Percentiles rank a stretch among this genome's conserved stretches.
These are phyloP conservation scores for Cotoneaster glaucophyllus DNA, from an alignment of 306 rosid species.

Conservation along the genomic window DNA sequence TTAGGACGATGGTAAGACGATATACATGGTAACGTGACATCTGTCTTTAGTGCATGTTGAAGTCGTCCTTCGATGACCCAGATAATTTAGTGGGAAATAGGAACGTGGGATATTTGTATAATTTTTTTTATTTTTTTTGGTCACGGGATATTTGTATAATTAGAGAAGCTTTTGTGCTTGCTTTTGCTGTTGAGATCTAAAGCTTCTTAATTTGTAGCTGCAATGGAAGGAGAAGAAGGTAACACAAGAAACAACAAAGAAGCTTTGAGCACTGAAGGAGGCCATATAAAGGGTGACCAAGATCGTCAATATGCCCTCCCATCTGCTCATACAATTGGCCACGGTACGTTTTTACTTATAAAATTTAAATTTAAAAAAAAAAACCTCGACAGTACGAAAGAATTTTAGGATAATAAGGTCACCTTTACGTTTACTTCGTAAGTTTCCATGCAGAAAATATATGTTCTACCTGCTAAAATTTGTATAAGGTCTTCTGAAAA, in stretches of 20 bases:
- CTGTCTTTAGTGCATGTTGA: background rate
- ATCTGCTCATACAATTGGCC: conserved; percentile 48
- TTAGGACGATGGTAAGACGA: background rate
- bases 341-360: conserved; percentile 20
- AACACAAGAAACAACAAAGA: background rate
- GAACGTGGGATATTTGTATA: background rate
- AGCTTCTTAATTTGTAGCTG: background rate
- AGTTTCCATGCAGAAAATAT: too few species aligned
- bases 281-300: conserved; percentile 2
- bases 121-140: too few species aligned
- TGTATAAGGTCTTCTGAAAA: background rate
- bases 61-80: too few species aligned
- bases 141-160: background rate
- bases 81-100: background rate
- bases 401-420: too few species aligned
- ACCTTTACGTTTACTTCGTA: too few species aligned
- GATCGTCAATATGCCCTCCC: conserved; percentile 17
- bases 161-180: background rate
- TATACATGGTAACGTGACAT: background rate
- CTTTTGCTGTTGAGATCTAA: background rate
- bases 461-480: background rate
- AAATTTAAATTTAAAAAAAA: too few species aligned
- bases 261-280: conserved; percentile 28
- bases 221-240: conserved; percentile 29
- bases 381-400: too few species aligned